These are phyloP conservation scores for Rhizophlyctis rosea DNA, from an alignment of 192 early-diverging fungal species.

Conservation along the genomic window DNA sequence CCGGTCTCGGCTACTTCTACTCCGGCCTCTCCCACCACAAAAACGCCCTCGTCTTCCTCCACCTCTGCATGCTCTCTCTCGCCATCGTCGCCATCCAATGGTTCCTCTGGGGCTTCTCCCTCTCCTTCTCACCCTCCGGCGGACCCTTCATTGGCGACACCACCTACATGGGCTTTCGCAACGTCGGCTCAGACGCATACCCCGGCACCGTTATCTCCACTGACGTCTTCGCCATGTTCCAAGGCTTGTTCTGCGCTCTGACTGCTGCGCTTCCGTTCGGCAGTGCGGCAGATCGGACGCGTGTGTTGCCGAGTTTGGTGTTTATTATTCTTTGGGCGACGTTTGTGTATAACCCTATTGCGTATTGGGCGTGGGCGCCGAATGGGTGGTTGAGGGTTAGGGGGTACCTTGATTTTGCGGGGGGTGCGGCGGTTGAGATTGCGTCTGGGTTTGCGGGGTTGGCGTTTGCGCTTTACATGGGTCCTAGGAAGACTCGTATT, in stretches of 20 bases:
- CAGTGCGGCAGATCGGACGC: conserved; percentile 81
- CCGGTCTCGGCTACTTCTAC: conserved; percentile 90
- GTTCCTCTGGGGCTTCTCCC: conserved; percentile 80
- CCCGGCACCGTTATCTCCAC: conserved; percentile 70
- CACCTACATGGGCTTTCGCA: conserved; percentile 66
- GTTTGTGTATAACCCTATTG: conserved; percentile 81
- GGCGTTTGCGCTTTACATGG: conserved; percentile 78
- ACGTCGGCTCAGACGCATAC: conserved; percentile 46
- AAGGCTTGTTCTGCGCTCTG: conserved; percentile 88
- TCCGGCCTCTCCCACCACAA: conserved; percentile 87
- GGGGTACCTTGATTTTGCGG: conserved; percentile 84
- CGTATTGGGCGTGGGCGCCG: conserved; percentile 84
- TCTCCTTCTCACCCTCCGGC: conserved; percentile 73
- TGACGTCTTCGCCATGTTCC: conserved; percentile 74
- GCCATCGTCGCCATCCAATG: conserved; percentile 83
- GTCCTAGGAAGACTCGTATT: conserved; percentile 66
- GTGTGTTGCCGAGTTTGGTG: conserved; percentile 75
- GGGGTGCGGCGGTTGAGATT: conserved; percentile 81
- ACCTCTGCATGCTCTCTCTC: conserved; percentile 71
- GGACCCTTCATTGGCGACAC: conserved; percentile 77
- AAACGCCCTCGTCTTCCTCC: conserved; percentile 82
- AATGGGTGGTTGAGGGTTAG: conserved; percentile 68
- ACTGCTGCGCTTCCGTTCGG: conserved; percentile 86
- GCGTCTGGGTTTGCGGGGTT: conserved; percentile 74
- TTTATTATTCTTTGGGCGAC: conserved; percentile 81